Evolutionary conservation across 306 rosid species (phyloP), one percentile per base, ranked within the genome.

Genomic region (Sindora glabra): DNA sequence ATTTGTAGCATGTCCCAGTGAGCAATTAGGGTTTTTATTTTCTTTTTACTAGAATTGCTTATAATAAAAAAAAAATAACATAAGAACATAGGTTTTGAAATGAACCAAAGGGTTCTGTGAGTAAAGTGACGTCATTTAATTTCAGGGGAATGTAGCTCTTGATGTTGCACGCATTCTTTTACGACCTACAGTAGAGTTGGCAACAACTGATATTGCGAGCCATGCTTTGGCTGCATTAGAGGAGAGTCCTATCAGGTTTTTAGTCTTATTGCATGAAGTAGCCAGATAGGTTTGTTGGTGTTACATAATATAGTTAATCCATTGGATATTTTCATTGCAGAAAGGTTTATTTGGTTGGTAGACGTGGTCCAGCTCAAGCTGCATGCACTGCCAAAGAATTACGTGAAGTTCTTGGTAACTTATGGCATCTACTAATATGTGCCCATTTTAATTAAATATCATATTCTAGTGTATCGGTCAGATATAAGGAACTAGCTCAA

Each of bases 341-440:
- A 82, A 83, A 78, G 72, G 94, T 92, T 67, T 83, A 77, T 81
- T 69, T 92, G 82, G 96, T 92, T 51, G 99, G 99, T 74, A 82
- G 99, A 76, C 86, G 95, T 40, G 99, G 99, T 76, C 99, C 99
- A 16, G 94, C 84, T 45, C 99, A 92, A 72, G 90, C 95, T 34
- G 96, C 99, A 60, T 92, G 95, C 67, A 92, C 96, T 40, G 89
- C 96, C 38, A 86, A 86, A 78, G 99, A 92, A 67, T 74, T 92
- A 10, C 95, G 95, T 42, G 99, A 89, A 82, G 56, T 92, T 78
- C 94, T 83, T 42, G 99, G 99, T 92, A 83, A 71, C 62, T 72
- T 32, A 59, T 44, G n/a, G n/a, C 36, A 39, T 72, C 34, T 53
- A 42, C 65, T 55, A 8, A 27, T 40, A 53, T 7, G 51, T 55